Evolutionary conservation across 306 rosid species (phyloP), one percentile per base, ranked within the genome.

Genomic region (Prunus fruticosa): DNA sequence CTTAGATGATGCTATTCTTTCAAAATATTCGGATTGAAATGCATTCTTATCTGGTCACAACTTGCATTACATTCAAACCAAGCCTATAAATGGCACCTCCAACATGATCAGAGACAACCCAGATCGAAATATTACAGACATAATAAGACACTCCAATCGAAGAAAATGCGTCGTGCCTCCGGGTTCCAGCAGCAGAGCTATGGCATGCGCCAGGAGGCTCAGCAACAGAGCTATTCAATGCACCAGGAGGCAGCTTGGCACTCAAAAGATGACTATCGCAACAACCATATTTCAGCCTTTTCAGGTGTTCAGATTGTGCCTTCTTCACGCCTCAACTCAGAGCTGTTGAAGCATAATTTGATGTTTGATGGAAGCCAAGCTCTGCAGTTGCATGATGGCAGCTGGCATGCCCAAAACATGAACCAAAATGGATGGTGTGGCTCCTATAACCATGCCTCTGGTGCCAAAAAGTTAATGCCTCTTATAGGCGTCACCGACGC

Each of bases 201-300:
- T 53, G 74, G 25, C 30, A 13, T 77, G 68, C 68, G 15, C 66
- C 79, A 82, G 58, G 85, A 81, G 60, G 74, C 57, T 60, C 77
- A 73, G 14, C 69, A 25, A 1, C 83, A 76, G 41, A 65, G 71
- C 78, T 66, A 72, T 56, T 75, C 43, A 23, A 5, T 78, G 77
- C 72, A 45, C 72, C 78, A 77, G 75, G 85, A 82, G 46, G 73
- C 64, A 15, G 41, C 80, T 13, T 83, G 86, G 82, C 46, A 71
- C 43, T 54, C 67, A 25, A 57, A 57, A 45, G 50, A 72, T 20
- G 76, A 72, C 38, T 41, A 22, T 76, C 3, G 14, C 75, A 2
- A 22, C 27, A 75, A 67, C 61, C 86, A 28, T 51, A 15, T 23
- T 76, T 34, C 43, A 34, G 8, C 43, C 43, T 34, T 34, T 34